A percentile compares a stretch with the other conserved stretches of the same genome.
phyloP scores from a whole-genome alignment of 2,329 filamentous ascomycete species.

The Calycina marina region DNA sequence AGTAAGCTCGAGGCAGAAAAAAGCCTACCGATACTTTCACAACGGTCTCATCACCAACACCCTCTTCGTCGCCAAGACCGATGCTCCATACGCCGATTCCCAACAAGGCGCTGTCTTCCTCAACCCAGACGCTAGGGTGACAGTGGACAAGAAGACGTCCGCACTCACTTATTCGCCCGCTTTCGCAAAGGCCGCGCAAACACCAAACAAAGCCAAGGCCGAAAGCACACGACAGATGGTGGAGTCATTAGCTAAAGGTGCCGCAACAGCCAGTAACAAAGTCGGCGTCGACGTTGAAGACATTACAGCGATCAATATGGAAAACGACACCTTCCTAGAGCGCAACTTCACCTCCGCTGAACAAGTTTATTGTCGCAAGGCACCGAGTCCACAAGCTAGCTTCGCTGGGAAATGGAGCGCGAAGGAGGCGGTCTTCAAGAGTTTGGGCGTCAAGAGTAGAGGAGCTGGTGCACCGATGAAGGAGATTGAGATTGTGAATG shows the following conservation, averaged over 20 bases:
- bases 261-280: constrained; percentile 52
- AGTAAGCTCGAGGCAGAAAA: constrained; percentile 91
- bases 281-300: constrained; percentile 92
- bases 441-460: constrained; percentile 70
- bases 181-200: constrained; percentile 40
- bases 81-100: constrained; percentile 78
- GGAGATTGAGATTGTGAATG: constrained; percentile 84
- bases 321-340: constrained; percentile 86
- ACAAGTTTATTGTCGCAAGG: constrained; percentile 72
- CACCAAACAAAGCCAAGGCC: constrained; percentile 41
- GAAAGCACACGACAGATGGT: constrained; percentile 50
- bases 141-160: constrained; percentile 72
- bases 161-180: constrained; percentile 59
- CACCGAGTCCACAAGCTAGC: constrained; percentile 68
- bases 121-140: constrained; percentile 82
- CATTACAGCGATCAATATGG: constrained; percentile 74
- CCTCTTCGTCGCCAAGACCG: constrained; percentile 88
- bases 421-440: constrained; percentile 98
- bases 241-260: constrained; percentile 56
- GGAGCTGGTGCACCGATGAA: constrained; percentile 81
- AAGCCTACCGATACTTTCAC: constrained; percentile 97
- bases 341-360: constrained; percentile 85
- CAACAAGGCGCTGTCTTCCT: constrained; percentile 81
- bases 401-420: constrained; percentile 95
- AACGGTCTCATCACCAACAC: constrained; percentile 97